Conservation (phyloP, 192 early-diverging fungal species). For the Phycomyces blakesleeanus region DNA sequence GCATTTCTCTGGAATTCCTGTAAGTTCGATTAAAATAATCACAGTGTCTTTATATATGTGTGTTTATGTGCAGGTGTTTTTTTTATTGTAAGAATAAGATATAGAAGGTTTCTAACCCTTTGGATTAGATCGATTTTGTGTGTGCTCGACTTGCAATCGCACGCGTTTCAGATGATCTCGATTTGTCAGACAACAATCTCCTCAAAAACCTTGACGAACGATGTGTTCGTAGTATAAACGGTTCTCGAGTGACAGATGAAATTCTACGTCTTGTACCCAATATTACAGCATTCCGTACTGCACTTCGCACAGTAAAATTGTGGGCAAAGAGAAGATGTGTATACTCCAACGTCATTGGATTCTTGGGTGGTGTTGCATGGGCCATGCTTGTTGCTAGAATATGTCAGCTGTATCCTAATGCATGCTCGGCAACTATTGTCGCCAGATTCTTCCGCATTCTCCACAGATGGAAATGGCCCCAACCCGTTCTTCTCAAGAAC, state of each 20-base stretch:
- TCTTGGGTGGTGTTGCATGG: slow-evolving; percentile 98
- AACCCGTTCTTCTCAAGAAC: slow-evolving; percentile 82
- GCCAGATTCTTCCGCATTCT: slow-evolving; percentile 86
- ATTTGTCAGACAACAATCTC: slow-evolving; percentile 81
- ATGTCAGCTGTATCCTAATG: slow-evolving; percentile 95
- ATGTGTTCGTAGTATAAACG: slow-evolving; percentile 88
- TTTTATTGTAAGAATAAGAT: not conserved
- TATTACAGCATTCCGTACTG: slow-evolving; percentile 82
- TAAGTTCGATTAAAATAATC: slow-evolving; percentile 45
- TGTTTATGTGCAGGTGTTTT: too few species aligned
- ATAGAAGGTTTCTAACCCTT: not conserved
- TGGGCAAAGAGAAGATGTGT: slow-evolving; percentile 94
- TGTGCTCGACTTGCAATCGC: slow-evolving; percentile 76
- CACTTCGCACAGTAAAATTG: slow-evolving; percentile 89
- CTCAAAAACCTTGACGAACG: slow-evolving; percentile 86
- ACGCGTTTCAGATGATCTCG: slow-evolving; percentile 80
- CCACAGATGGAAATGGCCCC: slow-evolving; percentile 91
- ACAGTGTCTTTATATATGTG: not conserved
- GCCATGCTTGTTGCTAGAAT: slow-evolving; percentile 94
- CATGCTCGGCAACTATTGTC: slow-evolving; percentile 82
- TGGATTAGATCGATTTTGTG: slow-evolving; percentile 82
- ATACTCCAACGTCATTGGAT: slow-evolving; percentile 96
- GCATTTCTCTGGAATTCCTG: slow-evolving; percentile 85
- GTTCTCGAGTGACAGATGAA: slow-evolving; percentile 95
- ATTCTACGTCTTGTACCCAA: slow-evolving; percentile 92